phyloP scores from a whole-genome alignment of 495 filamentous ascomycete species.

The Lophiotrema nucula region DNA sequence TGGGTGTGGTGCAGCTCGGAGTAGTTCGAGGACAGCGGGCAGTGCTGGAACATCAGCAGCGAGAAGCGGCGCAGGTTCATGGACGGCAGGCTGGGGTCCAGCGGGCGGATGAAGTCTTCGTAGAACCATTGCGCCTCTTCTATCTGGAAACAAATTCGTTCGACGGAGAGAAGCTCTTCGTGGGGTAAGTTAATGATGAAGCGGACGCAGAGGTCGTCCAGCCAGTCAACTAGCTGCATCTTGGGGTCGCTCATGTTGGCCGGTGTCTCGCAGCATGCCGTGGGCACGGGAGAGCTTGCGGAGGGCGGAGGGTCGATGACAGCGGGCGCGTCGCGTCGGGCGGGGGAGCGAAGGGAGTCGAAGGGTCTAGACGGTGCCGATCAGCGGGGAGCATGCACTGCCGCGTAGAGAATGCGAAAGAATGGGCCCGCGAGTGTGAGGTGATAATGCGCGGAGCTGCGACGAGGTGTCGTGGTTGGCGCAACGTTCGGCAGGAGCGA shows the following conservation, averaged over 20 bases:
- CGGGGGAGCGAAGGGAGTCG: neutral
- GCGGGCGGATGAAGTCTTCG: slow-evolving; percentile 94
- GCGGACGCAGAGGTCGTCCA: slow-evolving; percentile 92
- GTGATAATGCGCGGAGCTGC: neutral
- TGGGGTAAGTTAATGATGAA: slow-evolving; percentile 94
- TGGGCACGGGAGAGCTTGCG: slow-evolving; percentile 11
- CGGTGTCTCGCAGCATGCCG: slow-evolving; percentile 36
- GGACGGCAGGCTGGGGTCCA: slow-evolving; percentile 80
- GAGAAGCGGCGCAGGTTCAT: slow-evolving; percentile 80
- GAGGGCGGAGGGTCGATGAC: neutral
- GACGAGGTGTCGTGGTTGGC: neutral
- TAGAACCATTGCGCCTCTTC: slow-evolving; percentile 99
- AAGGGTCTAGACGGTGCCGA: slow-evolving; percentile 3
- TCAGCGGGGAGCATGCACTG: neutral
- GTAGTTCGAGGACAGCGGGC: slow-evolving; percentile 79
- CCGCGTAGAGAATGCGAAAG: slow-evolving; percentile 6
- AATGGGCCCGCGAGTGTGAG: neutral
- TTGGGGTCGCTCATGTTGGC: slow-evolving; percentile 65
- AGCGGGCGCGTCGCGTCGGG: slow-evolving; percentile 2
- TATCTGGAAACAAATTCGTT: slow-evolving; percentile 95
- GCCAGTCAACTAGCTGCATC: slow-evolving; percentile 87
- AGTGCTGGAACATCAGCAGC: slow-evolving; percentile 85
- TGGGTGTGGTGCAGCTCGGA: slow-evolving; percentile 70
- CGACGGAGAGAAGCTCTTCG: slow-evolving; percentile 83
- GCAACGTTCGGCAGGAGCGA: neutral